phyloP scores from a whole-genome alignment of 176 grass and related monocot species.

The Phyllostachys edulis region DNA sequence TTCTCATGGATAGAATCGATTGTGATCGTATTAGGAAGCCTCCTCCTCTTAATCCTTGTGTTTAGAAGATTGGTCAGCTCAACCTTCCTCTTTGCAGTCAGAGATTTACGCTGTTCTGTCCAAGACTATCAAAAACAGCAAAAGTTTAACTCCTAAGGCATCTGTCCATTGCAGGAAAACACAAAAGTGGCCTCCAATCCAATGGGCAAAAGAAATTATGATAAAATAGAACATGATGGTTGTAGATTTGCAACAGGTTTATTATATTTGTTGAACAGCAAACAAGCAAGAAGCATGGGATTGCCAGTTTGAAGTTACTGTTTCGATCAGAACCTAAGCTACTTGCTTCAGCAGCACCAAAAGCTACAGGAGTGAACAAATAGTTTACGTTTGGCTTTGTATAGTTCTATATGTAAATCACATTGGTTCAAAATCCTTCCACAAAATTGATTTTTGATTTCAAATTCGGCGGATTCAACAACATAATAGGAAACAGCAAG shows the following conservation, averaged over 20 bases:
- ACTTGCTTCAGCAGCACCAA: not conserved
- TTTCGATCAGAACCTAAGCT: not conserved
- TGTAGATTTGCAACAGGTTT: not conserved
- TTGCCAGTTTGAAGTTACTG: not conserved
- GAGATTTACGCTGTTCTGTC: constrained; percentile 73
- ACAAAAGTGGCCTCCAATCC: not conserved
- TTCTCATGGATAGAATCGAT: constrained; percentile 88
- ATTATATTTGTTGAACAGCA: not conserved
- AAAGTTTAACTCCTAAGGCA: not conserved
- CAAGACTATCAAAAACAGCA: constrained; percentile 61
- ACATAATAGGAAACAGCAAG: not conserved
- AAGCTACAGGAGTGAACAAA: not conserved
- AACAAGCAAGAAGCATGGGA: not conserved
- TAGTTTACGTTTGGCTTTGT: not conserved
- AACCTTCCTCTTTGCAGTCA: constrained; percentile 65
- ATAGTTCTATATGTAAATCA: not conserved
- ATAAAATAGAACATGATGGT: not conserved
- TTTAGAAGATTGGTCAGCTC: constrained; percentile 61
- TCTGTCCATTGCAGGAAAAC: not conserved
- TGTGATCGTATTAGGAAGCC: constrained; percentile 61
- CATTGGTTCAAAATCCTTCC: too few relatives aligned
- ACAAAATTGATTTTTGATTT: not conserved
- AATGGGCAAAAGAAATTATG: not conserved
- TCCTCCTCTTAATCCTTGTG: constrained; percentile 58
- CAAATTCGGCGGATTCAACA: not conserved